Percentiles rank a stretch among this genome's conserved stretches.
Evolutionary conservation across 2,329 filamentous ascomycete genomes (phyloP).

Genomic region (Calonectria henricotiae): DNA sequence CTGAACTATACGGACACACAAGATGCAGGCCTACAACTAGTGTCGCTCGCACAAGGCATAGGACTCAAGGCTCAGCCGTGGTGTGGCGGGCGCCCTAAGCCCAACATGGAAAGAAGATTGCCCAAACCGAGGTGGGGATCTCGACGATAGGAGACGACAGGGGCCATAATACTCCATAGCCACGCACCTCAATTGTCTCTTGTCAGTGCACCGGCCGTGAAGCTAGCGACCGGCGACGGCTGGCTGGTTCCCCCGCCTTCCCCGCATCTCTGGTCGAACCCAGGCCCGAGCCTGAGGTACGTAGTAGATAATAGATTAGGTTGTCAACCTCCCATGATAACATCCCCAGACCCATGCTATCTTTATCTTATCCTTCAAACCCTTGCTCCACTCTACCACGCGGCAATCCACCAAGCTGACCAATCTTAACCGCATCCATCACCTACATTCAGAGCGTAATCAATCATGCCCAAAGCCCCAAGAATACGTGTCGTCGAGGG

Average conservation of each 20-base stretch:
- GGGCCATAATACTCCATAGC: neutral
- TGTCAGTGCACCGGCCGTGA: neutral
- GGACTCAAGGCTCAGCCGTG: neutral
- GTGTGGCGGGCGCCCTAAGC: constrained; percentile 29
- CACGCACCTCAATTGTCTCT: neutral
- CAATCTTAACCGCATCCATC: constrained; percentile 3
- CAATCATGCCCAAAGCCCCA: constrained; percentile 14
- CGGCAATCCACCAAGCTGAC: neutral
- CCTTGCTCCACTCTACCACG: constrained; percentile 21
- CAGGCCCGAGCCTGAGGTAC: neutral
- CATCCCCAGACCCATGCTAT: constrained; percentile 5
- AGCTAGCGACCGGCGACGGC: neutral
- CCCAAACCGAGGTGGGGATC: constrained; percentile 41
- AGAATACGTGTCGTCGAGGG: constrained; percentile 54
- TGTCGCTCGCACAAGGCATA: neutral
- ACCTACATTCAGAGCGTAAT: neutral
- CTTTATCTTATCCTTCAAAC: constrained; percentile 19
- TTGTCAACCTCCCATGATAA: constrained; percentile 13
- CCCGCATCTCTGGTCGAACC: constrained; percentile 30
- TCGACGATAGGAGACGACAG: constrained; percentile 28
- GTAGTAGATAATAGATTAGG: neutral
- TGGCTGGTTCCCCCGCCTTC: constrained; percentile 38
- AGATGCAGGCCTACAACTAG: neutral
- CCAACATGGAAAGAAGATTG: constrained; percentile 47
- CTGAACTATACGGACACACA: neutral